These are phyloP conservation scores for Chloranthus sessilifolius DNA, from an alignment of 164 flowering plant species.

Conservation along the genomic window DNA sequence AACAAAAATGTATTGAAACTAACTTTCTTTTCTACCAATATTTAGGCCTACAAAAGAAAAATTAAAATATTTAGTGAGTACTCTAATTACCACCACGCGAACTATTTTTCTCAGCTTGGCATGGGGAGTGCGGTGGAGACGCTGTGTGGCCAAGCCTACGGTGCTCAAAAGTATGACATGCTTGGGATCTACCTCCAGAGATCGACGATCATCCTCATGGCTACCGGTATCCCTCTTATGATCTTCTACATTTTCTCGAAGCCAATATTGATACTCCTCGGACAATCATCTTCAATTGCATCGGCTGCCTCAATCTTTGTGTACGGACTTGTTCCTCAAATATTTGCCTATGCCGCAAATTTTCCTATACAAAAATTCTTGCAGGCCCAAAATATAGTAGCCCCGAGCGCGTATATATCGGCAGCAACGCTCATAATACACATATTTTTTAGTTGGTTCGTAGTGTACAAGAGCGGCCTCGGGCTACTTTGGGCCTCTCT, in stretches of 20 bases:
- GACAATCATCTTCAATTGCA: constrained; percentile 41
- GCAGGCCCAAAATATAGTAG: constrained; percentile 39
- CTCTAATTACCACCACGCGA: too few relatives aligned
- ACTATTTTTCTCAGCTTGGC: too few relatives aligned
- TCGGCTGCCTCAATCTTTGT: constrained; percentile 49
- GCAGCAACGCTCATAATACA: constrained; percentile 30
- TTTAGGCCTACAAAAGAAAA: too few relatives aligned
- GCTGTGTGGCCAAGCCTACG: constrained; percentile 41
- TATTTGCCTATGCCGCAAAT: constrained; percentile 59
- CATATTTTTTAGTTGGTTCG: constrained; percentile 33
- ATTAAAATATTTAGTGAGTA: too few relatives aligned
- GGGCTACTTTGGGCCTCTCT: constrained; percentile 12
- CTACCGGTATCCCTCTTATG: constrained; percentile 28
- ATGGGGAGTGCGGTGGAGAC: constrained; percentile 51
- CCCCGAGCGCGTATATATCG: constrained; percentile 47
- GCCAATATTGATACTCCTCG: constrained; percentile 42
- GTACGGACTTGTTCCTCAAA: constrained; percentile 63
- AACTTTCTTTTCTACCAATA: too few relatives aligned
- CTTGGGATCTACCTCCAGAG: constrained; percentile 27
- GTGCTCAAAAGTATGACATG: constrained; percentile 33
- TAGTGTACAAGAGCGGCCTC: constrained; percentile 29
- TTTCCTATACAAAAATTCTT: constrained; percentile 66
- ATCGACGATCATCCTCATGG: constrained; percentile 9
- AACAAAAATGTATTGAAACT: too few relatives aligned
- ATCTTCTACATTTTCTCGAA: constrained; percentile 44